Evolutionary conservation across 2,329 filamentous ascomycete species (phyloP), one percentile per base, ranked within the genome.

Genomic region (Beauveria medogensis): DNA sequence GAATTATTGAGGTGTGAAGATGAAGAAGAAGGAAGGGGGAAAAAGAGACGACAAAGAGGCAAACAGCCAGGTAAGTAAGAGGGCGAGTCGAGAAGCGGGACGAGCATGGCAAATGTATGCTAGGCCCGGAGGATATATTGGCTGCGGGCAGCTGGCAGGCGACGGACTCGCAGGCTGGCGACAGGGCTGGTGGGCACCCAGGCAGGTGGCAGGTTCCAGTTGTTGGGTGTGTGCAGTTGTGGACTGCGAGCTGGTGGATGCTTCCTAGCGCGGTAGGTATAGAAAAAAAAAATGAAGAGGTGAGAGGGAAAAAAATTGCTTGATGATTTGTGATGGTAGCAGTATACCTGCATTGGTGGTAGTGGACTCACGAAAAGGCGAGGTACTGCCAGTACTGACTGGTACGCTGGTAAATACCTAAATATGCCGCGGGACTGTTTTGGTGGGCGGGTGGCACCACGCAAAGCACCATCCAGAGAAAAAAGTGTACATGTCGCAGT

Each of bases 101-200:
- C n/a, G 16, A 34, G 43, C 26, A 26, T 16, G 28, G 54, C 52
- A 14, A 54, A 56, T 55, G 53, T 22, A 55, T 55, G 41, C 53
- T 55, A 41, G 53, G 53, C 24, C 40, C 41, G 4, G 40, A 56
- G 41, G 44, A 57, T 48, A 48, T 57, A 57, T 57, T 48, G 55
- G 55, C 28, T n/a, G 55, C 28, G 8, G 48, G 47, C 47, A 50
- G 30, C 52, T 30, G 30, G 34, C 30, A 16, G 16, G 22, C 52
- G 55, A 16, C 30, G 20, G 52, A n/a, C 34, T 41, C 20, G 37
- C 52, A n/a, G 51, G 5, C 51, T n/a, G 34, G 28, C 18, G 48
- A 51, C 55, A 57, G 55, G 54, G 54, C 54, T 56, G 43, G 54
- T 56, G 41, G 54, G 26, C n/a, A 30, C 30, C 41, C 6, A 22